Conservation (phyloP, 176 grass and related monocot species). For the Dactylis glomerata region DNA sequence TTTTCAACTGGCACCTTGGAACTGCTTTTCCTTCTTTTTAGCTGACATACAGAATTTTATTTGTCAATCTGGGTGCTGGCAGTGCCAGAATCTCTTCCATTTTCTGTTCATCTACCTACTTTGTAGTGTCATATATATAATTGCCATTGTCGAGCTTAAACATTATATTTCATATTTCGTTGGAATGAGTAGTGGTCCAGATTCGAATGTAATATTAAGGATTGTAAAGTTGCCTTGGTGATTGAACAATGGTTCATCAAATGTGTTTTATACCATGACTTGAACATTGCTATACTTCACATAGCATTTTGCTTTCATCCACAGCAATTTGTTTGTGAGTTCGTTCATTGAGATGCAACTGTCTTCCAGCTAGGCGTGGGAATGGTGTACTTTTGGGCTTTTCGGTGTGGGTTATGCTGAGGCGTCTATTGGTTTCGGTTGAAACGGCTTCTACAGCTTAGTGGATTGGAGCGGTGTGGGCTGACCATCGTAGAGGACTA, state of each 20-base stretch:
- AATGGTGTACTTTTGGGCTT: too few species aligned
- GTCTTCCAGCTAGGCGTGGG: too few species aligned
- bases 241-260: neutral
- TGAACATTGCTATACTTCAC: neutral
- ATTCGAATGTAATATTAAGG: neutral
- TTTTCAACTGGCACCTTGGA: neutral
- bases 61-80: neutral
- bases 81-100: neutral
- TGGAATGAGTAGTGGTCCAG: neutral
- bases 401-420: too few species aligned
- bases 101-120: slow-evolving; percentile 4
- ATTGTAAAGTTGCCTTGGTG: neutral
- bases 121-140: neutral
- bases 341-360: neutral
- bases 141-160: slow-evolving; percentile 3
- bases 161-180: neutral
- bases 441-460: too few species aligned
- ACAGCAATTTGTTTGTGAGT: neutral
- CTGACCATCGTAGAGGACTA: too few species aligned
- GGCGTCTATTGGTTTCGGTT: too few species aligned
- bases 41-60: neutral
- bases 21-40: neutral
- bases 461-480: too few species aligned
- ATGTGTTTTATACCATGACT: neutral
- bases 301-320: neutral